These are phyloP conservation scores for Plicaturopsis crispa DNA, from an alignment of 768 basidiomycete species.

Conservation along the genomic window DNA sequence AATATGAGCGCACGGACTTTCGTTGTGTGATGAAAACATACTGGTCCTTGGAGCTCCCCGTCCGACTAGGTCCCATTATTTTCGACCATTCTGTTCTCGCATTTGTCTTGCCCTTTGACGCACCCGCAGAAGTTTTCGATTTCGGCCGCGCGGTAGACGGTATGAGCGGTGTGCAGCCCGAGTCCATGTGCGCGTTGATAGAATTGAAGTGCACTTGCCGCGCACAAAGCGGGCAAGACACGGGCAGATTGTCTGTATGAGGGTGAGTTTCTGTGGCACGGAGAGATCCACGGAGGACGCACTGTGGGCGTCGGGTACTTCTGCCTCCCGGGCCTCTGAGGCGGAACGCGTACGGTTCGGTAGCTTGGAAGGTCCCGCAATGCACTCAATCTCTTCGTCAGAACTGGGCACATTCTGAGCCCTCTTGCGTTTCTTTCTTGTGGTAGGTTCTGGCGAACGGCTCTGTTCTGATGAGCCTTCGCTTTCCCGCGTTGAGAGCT, in stretches of 20 bases:
- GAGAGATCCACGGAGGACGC: not conserved
- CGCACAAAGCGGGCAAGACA: conserved; percentile 55
- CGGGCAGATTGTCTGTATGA: conserved; percentile 20
- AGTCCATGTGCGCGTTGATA: conserved; percentile 66
- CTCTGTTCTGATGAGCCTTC: conserved; percentile 1
- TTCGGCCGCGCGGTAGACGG: too few relatives aligned
- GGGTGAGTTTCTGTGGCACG: not conserved
- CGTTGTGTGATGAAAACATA: too few relatives aligned
- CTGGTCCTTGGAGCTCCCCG: too few relatives aligned
- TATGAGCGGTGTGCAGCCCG: too few relatives aligned
- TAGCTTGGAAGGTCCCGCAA: conserved; percentile 22
- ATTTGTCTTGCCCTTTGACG: too few relatives aligned
- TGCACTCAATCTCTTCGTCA: conserved; percentile 19
- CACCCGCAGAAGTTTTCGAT: too few relatives aligned
- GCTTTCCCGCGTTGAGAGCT: conserved; percentile 28
- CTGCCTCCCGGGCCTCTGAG: too few relatives aligned
- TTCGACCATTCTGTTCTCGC: too few relatives aligned
- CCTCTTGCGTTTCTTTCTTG: conserved; percentile 29
- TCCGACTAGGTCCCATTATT: too few relatives aligned
- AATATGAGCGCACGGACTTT: too few relatives aligned
- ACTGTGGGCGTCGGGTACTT: too few relatives aligned
- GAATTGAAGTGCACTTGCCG: conserved; percentile 32
- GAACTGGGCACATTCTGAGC: conserved; percentile 11
- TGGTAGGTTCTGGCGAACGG: conserved; percentile 7
- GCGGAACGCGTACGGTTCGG: too few relatives aligned